Conservation (phyloP, 768 basidiomycete species). For the Tylopilus balloui region DNA sequence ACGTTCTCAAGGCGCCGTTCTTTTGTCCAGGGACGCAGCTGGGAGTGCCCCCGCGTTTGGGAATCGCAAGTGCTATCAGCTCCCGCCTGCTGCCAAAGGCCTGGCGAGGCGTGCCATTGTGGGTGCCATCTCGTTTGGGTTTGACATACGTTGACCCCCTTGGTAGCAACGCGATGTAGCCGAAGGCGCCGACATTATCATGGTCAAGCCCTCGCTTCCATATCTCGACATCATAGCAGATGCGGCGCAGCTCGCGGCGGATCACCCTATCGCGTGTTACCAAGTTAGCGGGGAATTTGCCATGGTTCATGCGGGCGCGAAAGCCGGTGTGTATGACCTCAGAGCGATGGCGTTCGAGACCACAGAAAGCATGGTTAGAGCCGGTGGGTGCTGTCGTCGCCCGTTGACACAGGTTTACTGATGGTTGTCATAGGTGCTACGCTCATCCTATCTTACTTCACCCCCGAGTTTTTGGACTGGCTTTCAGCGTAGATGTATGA, state of each 20-base stretch:
- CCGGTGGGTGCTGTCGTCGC: slow-evolving; percentile 51
- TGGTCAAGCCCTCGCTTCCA: slow-evolving; percentile 96
- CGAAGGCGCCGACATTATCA: slow-evolving; percentile 97
- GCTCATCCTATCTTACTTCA: slow-evolving; percentile 91
- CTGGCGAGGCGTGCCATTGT: slow-evolving; percentile 93
- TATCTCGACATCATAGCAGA: slow-evolving; percentile 96
- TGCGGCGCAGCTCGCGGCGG: slow-evolving; percentile 71
- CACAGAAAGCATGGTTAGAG: slow-evolving; percentile 85
- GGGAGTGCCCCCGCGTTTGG: slow-evolving; percentile 94
- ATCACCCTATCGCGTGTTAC: slow-evolving; percentile 94
- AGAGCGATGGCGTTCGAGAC: slow-evolving; percentile 93
- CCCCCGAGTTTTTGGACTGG: slow-evolving; percentile 94
- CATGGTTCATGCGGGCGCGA: slow-evolving; percentile 93
- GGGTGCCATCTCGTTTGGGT: slow-evolving; percentile 29
- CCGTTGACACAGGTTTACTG: background rate
- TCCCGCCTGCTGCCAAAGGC: slow-evolving; percentile 83
- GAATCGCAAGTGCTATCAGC: slow-evolving; percentile 96
- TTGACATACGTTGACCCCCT: background rate
- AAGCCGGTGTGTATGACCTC: slow-evolving; percentile 89
- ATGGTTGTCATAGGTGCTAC: slow-evolving; percentile 66
- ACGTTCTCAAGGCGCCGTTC: background rate
- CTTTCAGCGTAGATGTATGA: slow-evolving; percentile 34
- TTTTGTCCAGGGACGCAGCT: slow-evolving; percentile 77
- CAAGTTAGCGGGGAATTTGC: slow-evolving; percentile 98
- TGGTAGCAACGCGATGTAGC: slow-evolving; percentile 74